phyloP scores from a whole-genome alignment of 768 basidiomycete species.

The Naganishia friedmannii region DNA sequence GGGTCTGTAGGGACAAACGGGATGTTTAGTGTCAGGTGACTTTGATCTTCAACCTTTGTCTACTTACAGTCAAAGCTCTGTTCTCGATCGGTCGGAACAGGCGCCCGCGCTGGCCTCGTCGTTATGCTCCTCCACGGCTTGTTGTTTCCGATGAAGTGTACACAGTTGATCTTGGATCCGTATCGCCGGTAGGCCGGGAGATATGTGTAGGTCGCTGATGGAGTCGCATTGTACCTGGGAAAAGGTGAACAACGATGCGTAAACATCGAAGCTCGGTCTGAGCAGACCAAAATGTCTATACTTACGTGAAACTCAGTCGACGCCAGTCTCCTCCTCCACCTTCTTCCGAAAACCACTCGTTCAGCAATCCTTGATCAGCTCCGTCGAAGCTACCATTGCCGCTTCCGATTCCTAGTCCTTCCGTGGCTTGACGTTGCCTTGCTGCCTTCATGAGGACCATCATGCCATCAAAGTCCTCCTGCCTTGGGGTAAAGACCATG shows the following conservation, averaged over 20 bases:
- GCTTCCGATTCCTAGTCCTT: conserved; percentile 23
- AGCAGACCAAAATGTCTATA: not conserved
- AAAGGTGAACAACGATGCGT: no score
- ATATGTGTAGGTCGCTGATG: conserved; percentile 84
- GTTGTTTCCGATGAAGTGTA: conserved; percentile 93
- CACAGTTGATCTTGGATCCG: conserved; percentile 75
- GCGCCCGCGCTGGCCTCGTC: conserved; percentile 64
- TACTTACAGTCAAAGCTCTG: conserved; percentile 48
- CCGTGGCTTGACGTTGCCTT: conserved; percentile 32
- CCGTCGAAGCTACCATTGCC: conserved; percentile 88
- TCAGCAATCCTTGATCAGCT: conserved; percentile 95
- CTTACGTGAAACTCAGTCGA: conserved; percentile 79
- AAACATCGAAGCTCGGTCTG: not conserved
- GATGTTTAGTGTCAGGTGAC: not conserved
- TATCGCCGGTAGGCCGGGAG: conserved; percentile 94
- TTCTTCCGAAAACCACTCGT: conserved; percentile 64
- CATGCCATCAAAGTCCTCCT: conserved; percentile 76
- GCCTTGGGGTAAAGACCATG: conserved; percentile 76
- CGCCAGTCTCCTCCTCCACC: conserved; percentile 81
- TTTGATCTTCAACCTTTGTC: not conserved
- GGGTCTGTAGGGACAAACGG: conserved; percentile 38
- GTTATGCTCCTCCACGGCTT: conserved; percentile 87
- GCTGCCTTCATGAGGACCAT: conserved; percentile 64
- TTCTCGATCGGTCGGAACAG: conserved; percentile 36
- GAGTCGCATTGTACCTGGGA: conserved; percentile 85